These are phyloP conservation scores for Boletus speciosus DNA, from an alignment of 768 basidiomycete genomes.

Conservation along the genomic window DNA sequence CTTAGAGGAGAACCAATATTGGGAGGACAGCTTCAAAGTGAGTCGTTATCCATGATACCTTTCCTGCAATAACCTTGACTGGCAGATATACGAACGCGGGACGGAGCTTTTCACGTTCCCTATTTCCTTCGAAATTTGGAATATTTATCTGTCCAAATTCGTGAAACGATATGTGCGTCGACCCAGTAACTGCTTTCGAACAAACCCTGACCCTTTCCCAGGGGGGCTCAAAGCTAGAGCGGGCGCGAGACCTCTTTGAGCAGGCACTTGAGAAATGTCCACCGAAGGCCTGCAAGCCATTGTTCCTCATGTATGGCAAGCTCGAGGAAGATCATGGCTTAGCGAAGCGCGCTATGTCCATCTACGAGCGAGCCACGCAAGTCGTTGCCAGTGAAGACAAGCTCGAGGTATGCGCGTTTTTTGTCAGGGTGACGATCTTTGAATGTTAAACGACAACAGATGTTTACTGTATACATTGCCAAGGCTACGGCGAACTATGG, in stretches of 20 bases:
- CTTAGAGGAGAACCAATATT: conserved; percentile 96
- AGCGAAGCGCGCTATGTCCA: conserved; percentile 93
- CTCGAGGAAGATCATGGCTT: conserved; percentile 94
- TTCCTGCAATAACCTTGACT: conserved; percentile 8
- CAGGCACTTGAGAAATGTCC: conserved; percentile 97
- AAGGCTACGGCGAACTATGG: conserved; percentile 96
- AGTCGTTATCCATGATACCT: conserved; percentile 36
- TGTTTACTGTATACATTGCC: conserved; percentile 96
- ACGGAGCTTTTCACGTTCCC: conserved; percentile 98
- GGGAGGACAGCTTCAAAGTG: conserved; percentile 97
- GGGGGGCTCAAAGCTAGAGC: conserved; percentile 93
- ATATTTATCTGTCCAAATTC: conserved; percentile 96
- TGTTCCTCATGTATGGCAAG: conserved; percentile 95
- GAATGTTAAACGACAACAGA: conserved; percentile 43
- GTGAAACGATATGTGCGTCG: conserved; percentile 86
- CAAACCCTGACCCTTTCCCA: conserved; percentile 28
- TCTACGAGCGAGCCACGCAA: conserved; percentile 89
- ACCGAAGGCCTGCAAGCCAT: conserved; percentile 86
- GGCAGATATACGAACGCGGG: conserved; percentile 90
- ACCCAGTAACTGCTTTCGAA: neutral
- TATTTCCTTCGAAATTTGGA: conserved; percentile 98
- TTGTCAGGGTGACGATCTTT: neutral
- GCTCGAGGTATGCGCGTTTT: conserved; percentile 68
- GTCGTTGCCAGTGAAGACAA: conserved; percentile 88
- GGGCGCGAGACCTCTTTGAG: conserved; percentile 96